Evolutionary conservation across 768 basidiomycete species (phyloP).

Genomic region (Tephrocybe sp.): DNA sequence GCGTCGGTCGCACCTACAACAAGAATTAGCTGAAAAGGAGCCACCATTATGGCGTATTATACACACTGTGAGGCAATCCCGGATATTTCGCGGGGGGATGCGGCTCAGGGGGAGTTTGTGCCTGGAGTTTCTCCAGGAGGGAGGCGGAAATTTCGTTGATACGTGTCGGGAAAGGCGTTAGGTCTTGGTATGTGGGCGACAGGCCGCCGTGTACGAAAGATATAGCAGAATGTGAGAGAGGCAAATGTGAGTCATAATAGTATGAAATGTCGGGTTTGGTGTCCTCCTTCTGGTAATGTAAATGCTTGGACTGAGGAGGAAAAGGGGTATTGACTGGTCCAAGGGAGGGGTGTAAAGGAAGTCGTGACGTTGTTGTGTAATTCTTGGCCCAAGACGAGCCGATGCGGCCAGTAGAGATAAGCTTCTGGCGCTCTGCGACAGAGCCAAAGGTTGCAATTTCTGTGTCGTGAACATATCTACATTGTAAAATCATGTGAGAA

Average conservation of each 20-base stretch:
- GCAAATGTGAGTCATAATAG: constrained; percentile 34
- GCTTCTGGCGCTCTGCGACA: constrained; percentile 67
- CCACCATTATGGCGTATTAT: background rate
- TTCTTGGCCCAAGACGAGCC: constrained; percentile 84
- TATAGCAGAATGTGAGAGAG: constrained; percentile 76
- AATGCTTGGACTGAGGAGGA: constrained; percentile 34
- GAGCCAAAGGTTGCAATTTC: constrained; percentile 86
- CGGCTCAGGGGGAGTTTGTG: constrained; percentile 66
- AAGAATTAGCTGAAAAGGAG: constrained; percentile 10
- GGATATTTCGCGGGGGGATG: constrained; percentile 80
- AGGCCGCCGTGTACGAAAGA: constrained; percentile 96
- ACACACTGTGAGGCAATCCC: constrained; percentile 58
- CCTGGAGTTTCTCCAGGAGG: constrained; percentile 71
- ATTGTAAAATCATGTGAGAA: background rate
- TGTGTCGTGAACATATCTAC: constrained; percentile 79
- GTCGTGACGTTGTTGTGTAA: constrained; percentile 78
- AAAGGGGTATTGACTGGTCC: constrained; percentile 68
- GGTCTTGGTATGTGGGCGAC: constrained; percentile 68
- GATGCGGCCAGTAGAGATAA: constrained; percentile 73
- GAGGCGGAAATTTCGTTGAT: constrained; percentile 78
- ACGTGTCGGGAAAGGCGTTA: constrained; percentile 79
- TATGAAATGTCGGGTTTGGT: constrained; percentile 18
- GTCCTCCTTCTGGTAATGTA: constrained; percentile 19
- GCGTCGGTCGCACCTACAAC: constrained; percentile 55
- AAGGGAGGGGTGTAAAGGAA: constrained; percentile 74